Evolutionary conservation across 768 basidiomycete genomes (phyloP), one percentile per base, ranked within the genome.

Genomic region (Suillus hirtellus): DNA sequence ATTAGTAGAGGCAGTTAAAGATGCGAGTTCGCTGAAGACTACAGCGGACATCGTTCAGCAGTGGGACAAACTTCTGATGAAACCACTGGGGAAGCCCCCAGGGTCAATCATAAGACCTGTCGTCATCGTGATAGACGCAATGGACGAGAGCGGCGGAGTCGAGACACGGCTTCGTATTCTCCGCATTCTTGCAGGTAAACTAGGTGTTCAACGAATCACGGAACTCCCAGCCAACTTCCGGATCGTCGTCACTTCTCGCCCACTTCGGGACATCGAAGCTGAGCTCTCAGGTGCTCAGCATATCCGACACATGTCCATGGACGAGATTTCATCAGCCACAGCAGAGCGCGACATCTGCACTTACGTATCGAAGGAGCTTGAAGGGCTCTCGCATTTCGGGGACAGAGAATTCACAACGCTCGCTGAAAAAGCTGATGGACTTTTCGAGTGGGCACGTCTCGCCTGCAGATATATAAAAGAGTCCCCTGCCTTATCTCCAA

Each of bases 71-170:
- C 60, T 71, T 21, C 66, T 72, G 17, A 27, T 70, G 42, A 49
- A 60, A 34, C 60, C 24, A 61, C 68, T 15, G 50, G 60, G 10
- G 8, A 42, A 40, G 59, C 40, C 17, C 9, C 66, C 62, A 3
- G 55, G 63, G 44, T 35, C 46, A 21, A 24, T 11, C 27, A 27
- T 68, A 49, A 65, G 68, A 10, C 73, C 68, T 47, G 65, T 74
- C 3, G 53, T 72, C 19, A 60, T 72, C n/a, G 55, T 75, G 49
- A 68, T 73, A 44, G 73, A 75, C 40, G 73, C 61, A 11, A 43
- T 72, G 17, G 68, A 70, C 40, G 67, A 65, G 38, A 67, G 64
- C 34, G 62, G 61, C 12, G 43, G 63, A 9, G 47, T 6, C 1
- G 50, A 34, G n/a, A 34, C 63, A 53, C 65, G 64, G 4, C 34